Conservation (phyloP, 805 yeast species). For the Candida hungchunana region DNA sequence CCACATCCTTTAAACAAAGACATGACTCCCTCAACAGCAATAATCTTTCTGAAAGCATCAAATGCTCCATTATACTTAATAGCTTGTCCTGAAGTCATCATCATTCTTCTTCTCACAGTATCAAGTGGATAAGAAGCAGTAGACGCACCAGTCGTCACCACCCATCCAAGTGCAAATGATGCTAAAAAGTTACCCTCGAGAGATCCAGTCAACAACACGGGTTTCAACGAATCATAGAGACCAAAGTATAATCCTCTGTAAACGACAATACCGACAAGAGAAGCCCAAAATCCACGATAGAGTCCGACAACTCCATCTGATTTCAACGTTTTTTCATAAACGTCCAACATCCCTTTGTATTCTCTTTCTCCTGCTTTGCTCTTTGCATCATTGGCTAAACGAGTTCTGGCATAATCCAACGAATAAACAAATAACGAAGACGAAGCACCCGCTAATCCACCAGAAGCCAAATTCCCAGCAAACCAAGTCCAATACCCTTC, state of each 20-base stretch:
- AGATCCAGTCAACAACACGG: constrained; percentile 89
- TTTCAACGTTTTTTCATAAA: constrained; percentile 92
- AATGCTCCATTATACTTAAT: constrained; percentile 94
- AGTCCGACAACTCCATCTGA: constrained; percentile 97
- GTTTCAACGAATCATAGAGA: constrained; percentile 94
- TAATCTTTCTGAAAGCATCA: constrained; percentile 88
- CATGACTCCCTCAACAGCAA: constrained; percentile 90
- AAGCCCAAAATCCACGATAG: constrained; percentile 99
- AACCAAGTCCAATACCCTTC: constrained; percentile 93
- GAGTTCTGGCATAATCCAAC: constrained; percentile 96
- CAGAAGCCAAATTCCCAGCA: constrained; percentile 97
- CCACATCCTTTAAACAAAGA: constrained; percentile 99
- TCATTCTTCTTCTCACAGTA: constrained; percentile 99
- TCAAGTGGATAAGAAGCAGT: constrained; percentile 99
- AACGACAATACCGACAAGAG: constrained; percentile 94
- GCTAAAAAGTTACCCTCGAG: constrained; percentile 93
- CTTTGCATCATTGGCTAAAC: constrained; percentile 98
- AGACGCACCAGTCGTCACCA: constrained; percentile 97
- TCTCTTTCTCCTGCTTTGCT: constrained; percentile 87
- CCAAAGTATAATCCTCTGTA: constrained; percentile 99
- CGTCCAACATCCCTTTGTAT: constrained; percentile 96
- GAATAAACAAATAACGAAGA: constrained; percentile 92
- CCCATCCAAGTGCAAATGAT: constrained; percentile 95
- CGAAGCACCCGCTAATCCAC: constrained; percentile 98
- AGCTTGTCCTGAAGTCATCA: constrained; percentile 99